These are phyloP conservation scores for Populus trichocarpa DNA, from an alignment of 441 rosid genomes.

Conservation along the genomic window DNA sequence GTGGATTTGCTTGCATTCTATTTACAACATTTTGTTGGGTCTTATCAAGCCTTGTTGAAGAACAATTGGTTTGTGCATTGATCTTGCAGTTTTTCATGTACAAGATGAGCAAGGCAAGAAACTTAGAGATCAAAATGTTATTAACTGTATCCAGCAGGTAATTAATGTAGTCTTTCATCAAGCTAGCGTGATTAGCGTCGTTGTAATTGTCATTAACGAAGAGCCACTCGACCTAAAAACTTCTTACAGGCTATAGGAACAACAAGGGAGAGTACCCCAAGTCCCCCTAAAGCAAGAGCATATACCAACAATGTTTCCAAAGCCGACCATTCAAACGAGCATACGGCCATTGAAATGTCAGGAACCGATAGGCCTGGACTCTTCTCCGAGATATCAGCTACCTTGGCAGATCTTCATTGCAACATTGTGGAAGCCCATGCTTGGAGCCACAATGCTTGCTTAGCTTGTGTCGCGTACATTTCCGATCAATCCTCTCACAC, in stretches of 20 bases:
- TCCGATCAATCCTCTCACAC: slow-evolving; percentile 42
- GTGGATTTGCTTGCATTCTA: neutral
- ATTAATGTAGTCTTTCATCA: neutral
- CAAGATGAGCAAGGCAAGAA: slow-evolving; percentile 69
- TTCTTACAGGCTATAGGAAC: slow-evolving; percentile 54
- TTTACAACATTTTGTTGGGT: neutral
- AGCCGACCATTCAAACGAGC: slow-evolving; percentile 32
- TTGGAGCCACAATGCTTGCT: slow-evolving; percentile 76
- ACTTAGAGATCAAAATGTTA: slow-evolving; percentile 48
- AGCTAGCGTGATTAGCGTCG: neutral
- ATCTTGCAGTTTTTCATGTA: slow-evolving; percentile 65
- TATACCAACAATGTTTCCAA: slow-evolving; percentile 21
- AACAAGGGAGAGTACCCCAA: slow-evolving; percentile 36
- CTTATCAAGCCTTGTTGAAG: neutral
- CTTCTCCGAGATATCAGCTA: slow-evolving; percentile 73
- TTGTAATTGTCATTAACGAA: neutral
- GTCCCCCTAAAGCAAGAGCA: slow-evolving; percentile 16
- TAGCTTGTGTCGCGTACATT: slow-evolving; percentile 65
- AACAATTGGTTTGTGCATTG: neutral
- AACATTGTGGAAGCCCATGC: slow-evolving; percentile 68
- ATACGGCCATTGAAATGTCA: slow-evolving; percentile 61
- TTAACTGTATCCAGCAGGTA: slow-evolving; percentile 64
- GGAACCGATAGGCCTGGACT: slow-evolving; percentile 73
- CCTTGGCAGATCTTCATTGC: slow-evolving; percentile 57
- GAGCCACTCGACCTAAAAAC: neutral